Conservation (phyloP, 2,329 filamentous ascomycete genomes). For the Neonectria coccinea region DNA sequence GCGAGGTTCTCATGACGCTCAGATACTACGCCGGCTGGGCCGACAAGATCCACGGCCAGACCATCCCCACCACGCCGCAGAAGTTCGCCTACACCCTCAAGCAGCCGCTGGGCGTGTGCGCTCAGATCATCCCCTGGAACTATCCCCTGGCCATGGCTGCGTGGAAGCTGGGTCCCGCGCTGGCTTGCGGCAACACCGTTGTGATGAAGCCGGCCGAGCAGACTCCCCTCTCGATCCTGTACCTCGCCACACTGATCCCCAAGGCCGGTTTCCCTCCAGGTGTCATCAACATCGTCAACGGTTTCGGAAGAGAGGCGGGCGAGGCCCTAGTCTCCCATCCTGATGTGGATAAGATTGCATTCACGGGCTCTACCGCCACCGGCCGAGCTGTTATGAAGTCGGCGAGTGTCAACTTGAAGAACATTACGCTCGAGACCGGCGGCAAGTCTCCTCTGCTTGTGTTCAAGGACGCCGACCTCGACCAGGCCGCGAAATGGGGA, state of each 20-base stretch:
- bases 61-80: slow-evolving; percentile 70
- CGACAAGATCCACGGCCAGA: slow-evolving; percentile 78
- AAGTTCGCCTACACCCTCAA: slow-evolving; percentile 78
- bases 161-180: slow-evolving; percentile 78
- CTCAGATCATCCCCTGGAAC: slow-evolving; percentile 79
- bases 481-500: slow-evolving; percentile 68
- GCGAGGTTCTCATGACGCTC: slow-evolving; percentile 51
- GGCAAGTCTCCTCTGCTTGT: slow-evolving; percentile 70
- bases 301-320: slow-evolving; percentile 73
- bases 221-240: slow-evolving; percentile 69
- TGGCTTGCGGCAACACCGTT: slow-evolving; percentile 70
- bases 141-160: slow-evolving; percentile 77
- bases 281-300: slow-evolving; percentile 78
- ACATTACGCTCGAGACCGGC: slow-evolving; percentile 68
- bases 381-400: slow-evolving; percentile 76
- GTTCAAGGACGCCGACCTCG: slow-evolving; percentile 70
- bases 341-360: slow-evolving; percentile 77
- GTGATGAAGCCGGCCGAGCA: slow-evolving; percentile 73
- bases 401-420: slow-evolving; percentile 69
- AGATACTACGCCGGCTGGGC: slow-evolving; percentile 79
- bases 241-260: slow-evolving; percentile 72
- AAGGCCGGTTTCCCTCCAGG: slow-evolving; percentile 79
- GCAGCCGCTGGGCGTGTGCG: slow-evolving; percentile 77
- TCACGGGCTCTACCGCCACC: slow-evolving; percentile 77
- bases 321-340: slow-evolving; percentile 72